Conservation (phyloP, 345 rosid species). For the Eucalyptus viminalis region DNA sequence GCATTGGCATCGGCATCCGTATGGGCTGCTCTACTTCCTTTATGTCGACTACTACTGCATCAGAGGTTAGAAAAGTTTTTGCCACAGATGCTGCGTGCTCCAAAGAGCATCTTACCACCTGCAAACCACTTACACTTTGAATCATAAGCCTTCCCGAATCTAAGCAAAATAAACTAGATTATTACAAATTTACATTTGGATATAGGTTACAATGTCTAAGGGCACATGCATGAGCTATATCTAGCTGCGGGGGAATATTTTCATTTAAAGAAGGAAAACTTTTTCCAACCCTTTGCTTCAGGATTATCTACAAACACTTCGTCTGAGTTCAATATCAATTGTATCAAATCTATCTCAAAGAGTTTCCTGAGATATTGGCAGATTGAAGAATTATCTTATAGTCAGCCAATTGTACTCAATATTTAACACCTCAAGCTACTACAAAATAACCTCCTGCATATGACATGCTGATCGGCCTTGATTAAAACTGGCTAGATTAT, state of each 20-base stretch:
- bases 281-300: neutral
- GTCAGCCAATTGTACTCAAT: neutral
- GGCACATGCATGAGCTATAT: neutral
- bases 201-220: neutral
- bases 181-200: neutral
- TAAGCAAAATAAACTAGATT: neutral
- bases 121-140: neutral
- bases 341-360: neutral
- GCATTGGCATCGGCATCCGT: constrained; percentile 23
- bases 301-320: neutral
- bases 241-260: neutral
- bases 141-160: neutral
- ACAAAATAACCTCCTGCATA: neutral
- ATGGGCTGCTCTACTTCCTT: constrained; percentile 23
- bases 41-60: constrained; percentile 71
- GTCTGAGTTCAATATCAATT: neutral
- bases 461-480: neutral
- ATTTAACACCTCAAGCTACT: neutral
- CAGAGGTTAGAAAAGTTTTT: constrained; percentile 60
- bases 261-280: neutral
- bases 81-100: constrained; percentile 94
- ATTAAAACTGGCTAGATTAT: neutral
- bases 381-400: neutral
- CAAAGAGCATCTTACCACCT: constrained; percentile 91
- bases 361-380: neutral